Conservation (phyloP, 768 basidiomycete species). For the Leccinum subtestaceum region DNA sequence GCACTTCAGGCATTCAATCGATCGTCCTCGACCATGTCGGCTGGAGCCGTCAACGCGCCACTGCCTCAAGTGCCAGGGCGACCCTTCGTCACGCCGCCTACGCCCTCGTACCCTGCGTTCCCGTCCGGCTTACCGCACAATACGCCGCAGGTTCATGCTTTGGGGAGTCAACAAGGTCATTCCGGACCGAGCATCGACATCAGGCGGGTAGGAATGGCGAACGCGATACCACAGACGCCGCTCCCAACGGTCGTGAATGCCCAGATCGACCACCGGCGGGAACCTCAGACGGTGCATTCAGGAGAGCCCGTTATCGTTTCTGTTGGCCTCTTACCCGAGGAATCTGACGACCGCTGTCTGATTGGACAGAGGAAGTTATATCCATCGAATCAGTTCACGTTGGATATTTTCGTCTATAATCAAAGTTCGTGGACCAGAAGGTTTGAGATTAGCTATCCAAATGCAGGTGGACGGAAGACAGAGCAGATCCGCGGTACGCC, state of each 20-base stretch:
- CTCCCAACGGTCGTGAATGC: slow-evolving; percentile 48
- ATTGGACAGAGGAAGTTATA: slow-evolving; percentile 51
- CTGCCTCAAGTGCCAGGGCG: slow-evolving; percentile 18
- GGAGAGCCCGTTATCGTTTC: slow-evolving; percentile 70
- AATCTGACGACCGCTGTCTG: slow-evolving; percentile 11
- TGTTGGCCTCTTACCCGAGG: slow-evolving; percentile 47
- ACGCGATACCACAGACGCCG: slow-evolving; percentile 49
- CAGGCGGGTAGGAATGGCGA: slow-evolving; percentile 39
- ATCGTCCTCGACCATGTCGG: slow-evolving; percentile 28
- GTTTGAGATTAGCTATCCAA: slow-evolving; percentile 73
- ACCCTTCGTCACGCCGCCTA: slow-evolving; percentile 42
- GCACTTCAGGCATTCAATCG: slow-evolving; percentile 33
- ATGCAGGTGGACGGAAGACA: slow-evolving; percentile 45
- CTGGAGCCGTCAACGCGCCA: neutral
- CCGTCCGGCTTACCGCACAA: slow-evolving; percentile 44
- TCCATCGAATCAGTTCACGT: slow-evolving; percentile 69
- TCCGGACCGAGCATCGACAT: slow-evolving; percentile 65
- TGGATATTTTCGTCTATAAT: slow-evolving; percentile 89
- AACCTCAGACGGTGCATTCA: slow-evolving; percentile 8
- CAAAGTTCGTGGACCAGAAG: slow-evolving; percentile 71
- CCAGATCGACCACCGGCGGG: slow-evolving; percentile 33
- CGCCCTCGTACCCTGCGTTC: slow-evolving; percentile 74
- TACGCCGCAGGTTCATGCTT: slow-evolving; percentile 52
- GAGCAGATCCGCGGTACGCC: slow-evolving; percentile 26
- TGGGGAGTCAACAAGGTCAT: slow-evolving; percentile 47